Evolutionary conservation across 2,329 filamentous ascomycete species (phyloP), one percentile per base, ranked within the genome.

Genomic region (Pyrenochaeta sp.): DNA sequence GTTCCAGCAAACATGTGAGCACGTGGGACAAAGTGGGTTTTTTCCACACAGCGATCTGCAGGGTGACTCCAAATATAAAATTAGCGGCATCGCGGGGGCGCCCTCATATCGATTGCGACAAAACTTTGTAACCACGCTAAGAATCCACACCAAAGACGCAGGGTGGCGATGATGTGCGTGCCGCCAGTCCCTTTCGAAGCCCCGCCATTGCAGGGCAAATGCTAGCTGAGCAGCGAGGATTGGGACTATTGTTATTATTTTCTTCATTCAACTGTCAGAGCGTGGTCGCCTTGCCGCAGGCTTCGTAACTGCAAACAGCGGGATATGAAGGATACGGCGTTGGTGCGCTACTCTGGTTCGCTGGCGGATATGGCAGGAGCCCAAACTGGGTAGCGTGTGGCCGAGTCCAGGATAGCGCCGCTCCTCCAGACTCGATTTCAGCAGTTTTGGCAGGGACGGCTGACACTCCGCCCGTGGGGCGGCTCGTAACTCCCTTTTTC

Each of bases 41-140:
- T 4, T 27, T 27, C 9, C 9, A 27, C 23, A n/a, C 23, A 27
- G 23, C 9, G 40, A 27, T 41, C 39, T 32, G 41, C 39, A 45
- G 36, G 17, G 17, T 21, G 48, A 20, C 23, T 23, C 41, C 45
- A 50, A 42, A 27, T 30, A 51, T 49, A 54, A 31, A 44, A 39
- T 32, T 45, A 21, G 30, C 12, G 14, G 35, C 50, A 45, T 44
- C 45, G 51, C 35, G 45, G 27, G 27, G 31, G 18, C 20, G 46
- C 32, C 17, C 15, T 29, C 18, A 30, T 60, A 53, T 57, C 48
- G 58, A 57, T 55, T 53, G 40, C 29, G 37, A 49, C 21, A 27
- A n/a, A n/a, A 15, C n/a, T 30, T 29, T n/a, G 31, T 18, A n/a
- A 17, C 17, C 9, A 21, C 48, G 48, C 48, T 45, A 51, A 31